Evolutionary conservation across 2,329 filamentous ascomycete species (phyloP).

Genomic region (Colletotrichum camelliae): DNA sequence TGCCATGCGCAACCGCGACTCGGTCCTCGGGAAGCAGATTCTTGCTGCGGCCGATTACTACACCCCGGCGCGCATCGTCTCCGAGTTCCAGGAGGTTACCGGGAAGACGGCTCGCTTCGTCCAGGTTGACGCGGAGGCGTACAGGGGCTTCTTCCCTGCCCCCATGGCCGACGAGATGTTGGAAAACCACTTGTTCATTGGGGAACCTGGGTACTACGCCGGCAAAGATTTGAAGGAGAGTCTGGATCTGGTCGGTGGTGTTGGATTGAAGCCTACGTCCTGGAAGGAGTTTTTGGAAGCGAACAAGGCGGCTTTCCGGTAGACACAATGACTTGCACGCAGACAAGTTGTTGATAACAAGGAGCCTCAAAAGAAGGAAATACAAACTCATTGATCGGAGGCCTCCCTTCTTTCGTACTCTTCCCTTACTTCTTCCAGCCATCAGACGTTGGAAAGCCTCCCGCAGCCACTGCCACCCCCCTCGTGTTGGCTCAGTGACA

Average conservation of each 20-base stretch:
- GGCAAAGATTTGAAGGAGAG: neutral
- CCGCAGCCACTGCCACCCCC: neutral
- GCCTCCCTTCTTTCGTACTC: neutral
- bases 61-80: constrained; percentile 9
- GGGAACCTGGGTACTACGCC: constrained; percentile 25
- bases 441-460: neutral
- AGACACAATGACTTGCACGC: neutral
- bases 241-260: neutral
- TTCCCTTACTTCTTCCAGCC: neutral
- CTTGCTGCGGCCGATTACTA: constrained; percentile 20
- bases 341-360: neutral
- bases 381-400: rapidly evolving
- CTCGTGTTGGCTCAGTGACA: neutral
- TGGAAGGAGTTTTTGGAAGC: constrained; percentile 17
- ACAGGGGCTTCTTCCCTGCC: constrained; percentile 27
- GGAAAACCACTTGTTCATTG: constrained; percentile 27
- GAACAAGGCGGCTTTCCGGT: neutral
- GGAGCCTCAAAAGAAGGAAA: neutral
- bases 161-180: constrained; percentile 26
- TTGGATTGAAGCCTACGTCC: neutral
- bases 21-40: constrained; percentile 18
- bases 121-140: constrained; percentile 24
- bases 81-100: constrained; percentile 17
- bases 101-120: constrained; percentile 1
- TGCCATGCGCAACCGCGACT: neutral